phyloP scores from a whole-genome alignment of 768 basidiomycete species.

The Termitomyces titanicus region DNA sequence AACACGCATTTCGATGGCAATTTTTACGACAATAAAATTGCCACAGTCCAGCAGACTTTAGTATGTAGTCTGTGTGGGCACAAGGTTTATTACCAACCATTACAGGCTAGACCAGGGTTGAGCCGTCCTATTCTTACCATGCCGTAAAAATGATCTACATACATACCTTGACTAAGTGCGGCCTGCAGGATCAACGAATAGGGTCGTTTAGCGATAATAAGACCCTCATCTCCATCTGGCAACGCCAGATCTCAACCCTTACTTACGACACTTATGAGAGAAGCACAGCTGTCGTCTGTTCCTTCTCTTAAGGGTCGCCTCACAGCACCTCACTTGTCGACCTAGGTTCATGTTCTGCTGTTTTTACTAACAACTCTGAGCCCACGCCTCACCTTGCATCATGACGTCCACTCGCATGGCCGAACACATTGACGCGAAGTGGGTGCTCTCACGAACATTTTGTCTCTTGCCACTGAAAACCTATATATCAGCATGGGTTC shows the following conservation, averaged over 20 bases:
- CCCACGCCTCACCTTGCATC: background rate
- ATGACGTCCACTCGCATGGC: slow-evolving; percentile 6
- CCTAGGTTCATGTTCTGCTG: background rate
- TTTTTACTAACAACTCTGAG: too few relatives aligned
- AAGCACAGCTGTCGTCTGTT: background rate
- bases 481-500: slow-evolving; percentile 15
- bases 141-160: too few relatives aligned
- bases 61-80: too few relatives aligned
- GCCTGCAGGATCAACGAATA: background rate
- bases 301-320: background rate
- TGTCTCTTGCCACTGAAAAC: background rate
- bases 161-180: background rate
- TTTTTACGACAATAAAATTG: too few relatives aligned
- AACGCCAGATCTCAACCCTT: background rate
- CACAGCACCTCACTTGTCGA: background rate
- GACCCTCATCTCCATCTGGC: background rate
- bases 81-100: too few relatives aligned
- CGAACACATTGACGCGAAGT: slow-evolving; percentile 11
- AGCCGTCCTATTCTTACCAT: too few relatives aligned
- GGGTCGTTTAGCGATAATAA: background rate
- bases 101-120: too few relatives aligned
- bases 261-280: background rate
- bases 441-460: background rate
- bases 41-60: too few relatives aligned
- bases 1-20: too few relatives aligned